A percentile compares a stretch with the other conserved stretches of the same genome.
phyloP scores from a whole-genome alignment of 345 rosid genomes.

The Eucalyptus sp. region DNA sequence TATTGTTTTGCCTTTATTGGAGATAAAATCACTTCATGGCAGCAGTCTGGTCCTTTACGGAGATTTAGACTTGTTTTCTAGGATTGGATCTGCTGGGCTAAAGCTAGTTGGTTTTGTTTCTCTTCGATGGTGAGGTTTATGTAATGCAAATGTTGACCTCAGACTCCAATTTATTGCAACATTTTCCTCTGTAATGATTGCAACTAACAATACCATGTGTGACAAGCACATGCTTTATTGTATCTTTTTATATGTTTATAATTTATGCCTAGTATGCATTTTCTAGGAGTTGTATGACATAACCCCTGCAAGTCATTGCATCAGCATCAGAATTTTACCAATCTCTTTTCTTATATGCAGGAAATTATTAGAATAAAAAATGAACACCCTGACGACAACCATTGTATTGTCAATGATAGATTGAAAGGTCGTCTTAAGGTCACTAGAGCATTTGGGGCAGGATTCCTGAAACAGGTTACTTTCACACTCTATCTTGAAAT shows the following conservation, averaged over 20 bases:
- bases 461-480: constrained; percentile 84
- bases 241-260: background rate
- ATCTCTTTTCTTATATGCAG: constrained; percentile 27
- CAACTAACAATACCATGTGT: background rate
- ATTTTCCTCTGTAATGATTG: background rate
- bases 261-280: background rate
- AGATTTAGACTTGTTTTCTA: background rate
- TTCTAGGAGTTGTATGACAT: background rate
- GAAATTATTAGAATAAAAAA: constrained; percentile 84
- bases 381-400: constrained; percentile 90
- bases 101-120: background rate
- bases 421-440: constrained; percentile 96
- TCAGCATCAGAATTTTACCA: background rate
- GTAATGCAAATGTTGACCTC: background rate
- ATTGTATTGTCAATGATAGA: constrained; percentile 83
- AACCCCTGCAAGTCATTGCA: background rate
- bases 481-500: background rate
- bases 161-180: background rate
- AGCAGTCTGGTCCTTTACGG: background rate
- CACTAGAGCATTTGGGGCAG: constrained; percentile 98
- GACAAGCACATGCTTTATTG: background rate
- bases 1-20: background rate
- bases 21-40: background rate
- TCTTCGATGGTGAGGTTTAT: background rate
- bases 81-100: background rate